These are phyloP conservation scores for Scenedesmus sp. DNA, from an alignment of 163 green algal species.

Conservation along the genomic window DNA sequence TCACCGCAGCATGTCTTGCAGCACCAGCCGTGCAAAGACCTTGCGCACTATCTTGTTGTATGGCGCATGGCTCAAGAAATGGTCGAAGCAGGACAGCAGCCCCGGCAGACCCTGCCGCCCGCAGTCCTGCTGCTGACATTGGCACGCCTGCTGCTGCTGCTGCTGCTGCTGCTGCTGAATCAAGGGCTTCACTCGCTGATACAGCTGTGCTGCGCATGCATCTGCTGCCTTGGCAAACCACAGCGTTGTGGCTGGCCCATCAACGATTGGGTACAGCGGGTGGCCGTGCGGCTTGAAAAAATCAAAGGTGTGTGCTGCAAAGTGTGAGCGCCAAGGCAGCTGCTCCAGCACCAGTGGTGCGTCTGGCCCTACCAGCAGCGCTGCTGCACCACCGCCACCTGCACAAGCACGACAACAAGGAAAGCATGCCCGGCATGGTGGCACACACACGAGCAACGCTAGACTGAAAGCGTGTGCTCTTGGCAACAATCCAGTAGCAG, in stretches of 20 bases:
- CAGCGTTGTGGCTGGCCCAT: slow-evolving; percentile 55
- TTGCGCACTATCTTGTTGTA: slow-evolving; percentile 92
- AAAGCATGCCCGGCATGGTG: slow-evolving; percentile 79
- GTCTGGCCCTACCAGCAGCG: slow-evolving; percentile 75
- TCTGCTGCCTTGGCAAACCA: slow-evolving; percentile 62
- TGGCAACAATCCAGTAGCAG: slow-evolving; percentile 78
- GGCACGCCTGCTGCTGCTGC: slow-evolving; percentile 10
- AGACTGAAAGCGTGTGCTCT: slow-evolving; percentile 87
- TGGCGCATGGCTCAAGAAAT: slow-evolving; percentile 82
- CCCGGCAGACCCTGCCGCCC: slow-evolving; percentile 27
- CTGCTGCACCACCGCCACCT: slow-evolving; percentile 63
- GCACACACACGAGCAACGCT: slow-evolving; percentile 80
- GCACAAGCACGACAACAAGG: slow-evolving; percentile 62
- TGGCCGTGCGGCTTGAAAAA: slow-evolving; percentile 89
- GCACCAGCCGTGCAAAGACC: slow-evolving; percentile 77
- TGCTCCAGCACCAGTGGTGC: slow-evolving; percentile 84
- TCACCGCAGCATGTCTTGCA: slow-evolving; percentile 64
- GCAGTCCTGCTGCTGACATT: slow-evolving; percentile 14
- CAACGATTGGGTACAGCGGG: slow-evolving; percentile 78
- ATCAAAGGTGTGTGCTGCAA: slow-evolving; percentile 83
- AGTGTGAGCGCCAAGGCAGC: slow-evolving; percentile 61
- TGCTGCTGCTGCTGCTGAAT: slow-evolving; percentile 46
- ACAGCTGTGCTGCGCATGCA: slow-evolving; percentile 33
- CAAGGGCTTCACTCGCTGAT: slow-evolving; percentile 2
- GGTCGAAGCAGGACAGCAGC: slow-evolving; percentile 66